Conservation (phyloP, 139 green algal genomes). For the Coelastrella sp. region DNA sequence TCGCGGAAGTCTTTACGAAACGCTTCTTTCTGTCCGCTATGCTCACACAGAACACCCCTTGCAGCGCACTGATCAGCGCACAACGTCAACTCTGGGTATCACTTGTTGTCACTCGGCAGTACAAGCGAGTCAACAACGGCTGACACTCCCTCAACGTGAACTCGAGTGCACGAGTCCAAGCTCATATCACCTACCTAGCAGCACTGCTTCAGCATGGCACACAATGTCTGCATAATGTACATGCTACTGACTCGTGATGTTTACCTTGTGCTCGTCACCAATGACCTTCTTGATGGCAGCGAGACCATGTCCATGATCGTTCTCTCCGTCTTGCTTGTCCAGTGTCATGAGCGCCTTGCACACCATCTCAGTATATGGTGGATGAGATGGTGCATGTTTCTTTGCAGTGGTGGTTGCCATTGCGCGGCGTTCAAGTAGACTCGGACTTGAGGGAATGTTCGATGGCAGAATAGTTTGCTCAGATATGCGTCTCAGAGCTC, state of each 20-base stretch:
- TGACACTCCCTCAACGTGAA: neutral
- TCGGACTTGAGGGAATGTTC: neutral
- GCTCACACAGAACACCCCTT: no score
- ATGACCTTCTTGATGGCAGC: slow-evolving; percentile 25
- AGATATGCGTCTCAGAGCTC: neutral
- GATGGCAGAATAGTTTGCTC: neutral
- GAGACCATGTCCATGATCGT: neutral
- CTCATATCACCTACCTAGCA: no score
- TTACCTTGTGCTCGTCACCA: slow-evolving; percentile 1
- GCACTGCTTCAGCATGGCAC: neutral
- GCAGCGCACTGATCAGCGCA: no score
- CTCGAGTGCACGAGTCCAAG: neutral
- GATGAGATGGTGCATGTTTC: neutral
- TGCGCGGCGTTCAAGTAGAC: neutral
- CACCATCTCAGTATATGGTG: slow-evolving; percentile 7
- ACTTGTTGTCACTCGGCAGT: neutral
- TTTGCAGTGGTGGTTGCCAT: neutral
- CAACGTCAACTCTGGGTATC: no score
- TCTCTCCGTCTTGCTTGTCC: neutral
- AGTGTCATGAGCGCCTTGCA: slow-evolving; percentile 16
- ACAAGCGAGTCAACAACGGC: neutral
- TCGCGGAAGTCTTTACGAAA: no score
- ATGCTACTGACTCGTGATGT: neutral
- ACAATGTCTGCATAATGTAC: neutral
- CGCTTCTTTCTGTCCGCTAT: no score